Evolutionary conservation across 1,139 yeast genomes (phyloP), one percentile per base, ranked within the genome.

Genomic region (Wickerhamomyces sp.): DNA sequence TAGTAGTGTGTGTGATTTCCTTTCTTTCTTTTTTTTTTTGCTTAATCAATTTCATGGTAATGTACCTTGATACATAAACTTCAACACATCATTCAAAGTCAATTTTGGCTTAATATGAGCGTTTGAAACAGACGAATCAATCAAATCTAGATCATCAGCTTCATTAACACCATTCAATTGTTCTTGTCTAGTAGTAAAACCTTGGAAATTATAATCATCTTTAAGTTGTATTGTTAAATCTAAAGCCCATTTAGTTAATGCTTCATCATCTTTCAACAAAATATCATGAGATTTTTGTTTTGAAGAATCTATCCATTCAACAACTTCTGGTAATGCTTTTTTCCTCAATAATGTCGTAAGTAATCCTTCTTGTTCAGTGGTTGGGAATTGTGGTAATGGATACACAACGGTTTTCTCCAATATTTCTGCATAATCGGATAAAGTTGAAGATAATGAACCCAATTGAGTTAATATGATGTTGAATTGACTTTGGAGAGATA

Each of bases 241-340:
- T 10, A 74, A 64, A 39, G 91, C 87, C 85, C 91, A 83, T 42
- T 72, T 72, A 2, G 82, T 74, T 55, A 82, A 68, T 39, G 76
- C 77, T 50, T 80, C 84, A 49, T 78, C 82, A 26, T 66, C 67
- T 30, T 64, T 55, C 7, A 69, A 43, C 39, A 58, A 49, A 6
- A 61, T 51, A 27, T 63, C 65, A 54, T 41, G 60, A 37, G 73
- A 71, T 26, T 67, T 62, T 26, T 68, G 71, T 27, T 69, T 66
- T 2, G 93, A 90, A 18, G 72, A 71, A 15, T 74, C 73, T 14
- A 89, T 78, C 98, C 97, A 90, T 40, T 81, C 87, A 46, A 83
- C 89, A 1, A 91, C 95, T 55, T 90, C 97, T 0, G 98, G 98
- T 13, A 87, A 69, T 42, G 86, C 83, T 62, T 91, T 91, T 63